Conservation (phyloP, 2,329 filamentous ascomycete species). For the Ilyonectria destructans region DNA sequence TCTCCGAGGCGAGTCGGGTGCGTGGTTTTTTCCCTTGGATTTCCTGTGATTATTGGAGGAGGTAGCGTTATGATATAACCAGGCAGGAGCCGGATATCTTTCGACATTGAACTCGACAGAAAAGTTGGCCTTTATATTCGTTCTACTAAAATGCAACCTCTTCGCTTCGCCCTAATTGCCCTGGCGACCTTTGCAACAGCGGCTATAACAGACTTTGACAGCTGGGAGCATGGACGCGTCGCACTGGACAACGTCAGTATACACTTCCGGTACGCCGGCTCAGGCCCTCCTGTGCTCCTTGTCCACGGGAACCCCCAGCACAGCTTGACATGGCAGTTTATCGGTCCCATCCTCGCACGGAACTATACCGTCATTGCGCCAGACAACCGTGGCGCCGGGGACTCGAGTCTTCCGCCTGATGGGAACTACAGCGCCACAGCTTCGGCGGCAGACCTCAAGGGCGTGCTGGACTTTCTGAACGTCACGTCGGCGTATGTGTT, state of each 20-base stretch:
- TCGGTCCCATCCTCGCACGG: slow-evolving; percentile 59
- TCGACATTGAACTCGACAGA: too few relatives aligned
- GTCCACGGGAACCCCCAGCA: slow-evolving; percentile 61
- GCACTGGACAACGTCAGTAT: slow-evolving; percentile 59
- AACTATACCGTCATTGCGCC: slow-evolving; percentile 62
- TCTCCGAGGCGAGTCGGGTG: too few relatives aligned
- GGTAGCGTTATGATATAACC: too few relatives aligned
- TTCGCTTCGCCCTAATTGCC: slow-evolving; percentile 8
- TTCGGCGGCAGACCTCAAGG: slow-evolving; percentile 57
- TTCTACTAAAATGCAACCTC: slow-evolving; percentile 15
- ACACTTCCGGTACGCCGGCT: slow-evolving; percentile 60
- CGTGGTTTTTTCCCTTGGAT: too few relatives aligned
- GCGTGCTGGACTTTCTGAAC: slow-evolving; percentile 61
- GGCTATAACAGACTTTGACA: slow-evolving; percentile 54
- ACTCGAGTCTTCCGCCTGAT: slow-evolving; percentile 57
- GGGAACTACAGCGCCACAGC: slow-evolving; percentile 60
- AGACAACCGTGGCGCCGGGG: slow-evolving; percentile 60
- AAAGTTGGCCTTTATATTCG: not conserved
- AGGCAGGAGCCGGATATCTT: too few relatives aligned
- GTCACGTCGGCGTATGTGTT: slow-evolving; percentile 61
- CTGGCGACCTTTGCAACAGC: slow-evolving; percentile 13
- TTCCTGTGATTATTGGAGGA: too few relatives aligned
- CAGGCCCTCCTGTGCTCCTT: slow-evolving; percentile 58
- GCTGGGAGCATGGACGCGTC: slow-evolving; percentile 56
- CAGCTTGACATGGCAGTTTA: slow-evolving; percentile 58